phyloP scores from a whole-genome alignment of 805 yeast genomes.

The Cyberlindnera subsufficiens region DNA sequence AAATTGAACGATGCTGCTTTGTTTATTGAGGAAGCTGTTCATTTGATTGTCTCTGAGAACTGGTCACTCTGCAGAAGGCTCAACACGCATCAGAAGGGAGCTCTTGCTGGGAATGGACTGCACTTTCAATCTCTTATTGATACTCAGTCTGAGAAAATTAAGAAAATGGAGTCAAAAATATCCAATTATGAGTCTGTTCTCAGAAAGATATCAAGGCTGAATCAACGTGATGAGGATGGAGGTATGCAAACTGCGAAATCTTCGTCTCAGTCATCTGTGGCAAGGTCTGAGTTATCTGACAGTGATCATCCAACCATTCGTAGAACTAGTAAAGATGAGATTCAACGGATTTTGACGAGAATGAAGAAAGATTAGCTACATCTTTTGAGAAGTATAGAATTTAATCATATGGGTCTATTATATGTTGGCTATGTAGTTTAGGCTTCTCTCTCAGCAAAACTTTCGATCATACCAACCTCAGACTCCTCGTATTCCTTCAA shows the following conservation, averaged over 20 bases:
- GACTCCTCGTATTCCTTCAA: constrained; percentile 73
- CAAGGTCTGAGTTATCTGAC: neutral
- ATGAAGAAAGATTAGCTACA: neutral
- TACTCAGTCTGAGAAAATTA: constrained; percentile 5
- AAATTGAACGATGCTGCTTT: constrained; percentile 8
- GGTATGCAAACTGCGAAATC: neutral
- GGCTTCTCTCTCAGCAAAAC: constrained; percentile 57
- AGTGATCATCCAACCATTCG: neutral
- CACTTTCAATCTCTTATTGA: constrained; percentile 11
- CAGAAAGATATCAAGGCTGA: constrained; percentile 3
- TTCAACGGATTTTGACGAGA: constrained; percentile 1
- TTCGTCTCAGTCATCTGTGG: neutral
- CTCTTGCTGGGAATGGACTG: constrained; percentile 1
- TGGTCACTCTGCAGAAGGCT: constrained; percentile 9
- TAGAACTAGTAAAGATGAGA: neutral
- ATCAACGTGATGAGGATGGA: constrained; percentile 1
- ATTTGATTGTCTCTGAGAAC: constrained; percentile 11
- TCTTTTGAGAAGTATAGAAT: no score
- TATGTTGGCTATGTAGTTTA: neutral
- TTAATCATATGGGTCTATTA: no score
- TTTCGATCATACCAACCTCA: constrained; percentile 70
- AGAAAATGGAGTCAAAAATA: constrained; percentile 4
- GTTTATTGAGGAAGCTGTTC: constrained; percentile 16
- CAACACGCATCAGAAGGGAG: constrained; percentile 3
- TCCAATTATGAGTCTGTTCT: constrained; percentile 7